phyloP scores from a whole-genome alignment of 768 basidiomycete genomes.

The Daedaleopsis sinensis region DNA sequence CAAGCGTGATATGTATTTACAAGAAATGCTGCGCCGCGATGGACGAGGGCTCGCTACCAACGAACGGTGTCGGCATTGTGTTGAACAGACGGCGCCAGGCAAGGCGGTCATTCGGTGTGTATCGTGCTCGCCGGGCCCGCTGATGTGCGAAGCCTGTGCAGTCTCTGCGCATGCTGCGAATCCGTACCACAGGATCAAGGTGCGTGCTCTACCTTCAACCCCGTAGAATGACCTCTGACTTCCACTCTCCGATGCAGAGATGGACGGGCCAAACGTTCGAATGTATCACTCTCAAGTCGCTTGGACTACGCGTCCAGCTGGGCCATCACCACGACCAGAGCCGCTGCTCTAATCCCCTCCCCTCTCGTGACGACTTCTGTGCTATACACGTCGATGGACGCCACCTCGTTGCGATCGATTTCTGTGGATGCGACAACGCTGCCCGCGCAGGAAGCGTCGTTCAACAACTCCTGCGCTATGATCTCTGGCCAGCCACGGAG shows the following conservation, averaged over 20 bases:
- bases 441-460: neutral
- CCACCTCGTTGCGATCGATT: neutral
- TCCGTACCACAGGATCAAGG: too few species aligned
- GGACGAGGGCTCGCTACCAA: neutral
- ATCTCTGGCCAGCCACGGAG: neutral
- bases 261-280: neutral
- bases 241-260: too few species aligned
- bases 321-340: neutral
- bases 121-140: too few species aligned
- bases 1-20: neutral
- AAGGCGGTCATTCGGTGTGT: too few species aligned
- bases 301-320: neutral
- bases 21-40: neutral
- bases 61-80: neutral
- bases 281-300: neutral
- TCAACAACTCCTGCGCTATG: neutral
- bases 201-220: too few species aligned
- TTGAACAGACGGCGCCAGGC: too few species aligned
- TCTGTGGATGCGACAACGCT: conserved; percentile 2
- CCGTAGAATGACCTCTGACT: too few species aligned
- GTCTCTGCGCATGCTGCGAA: too few species aligned
- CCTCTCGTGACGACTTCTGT: neutral
- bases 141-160: too few species aligned
- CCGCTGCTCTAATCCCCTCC: neutral
- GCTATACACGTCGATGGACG: conserved; percentile 4